Conservation (phyloP, 108 stramenopile species). For the Pseudonitzschia pungens region DNA sequence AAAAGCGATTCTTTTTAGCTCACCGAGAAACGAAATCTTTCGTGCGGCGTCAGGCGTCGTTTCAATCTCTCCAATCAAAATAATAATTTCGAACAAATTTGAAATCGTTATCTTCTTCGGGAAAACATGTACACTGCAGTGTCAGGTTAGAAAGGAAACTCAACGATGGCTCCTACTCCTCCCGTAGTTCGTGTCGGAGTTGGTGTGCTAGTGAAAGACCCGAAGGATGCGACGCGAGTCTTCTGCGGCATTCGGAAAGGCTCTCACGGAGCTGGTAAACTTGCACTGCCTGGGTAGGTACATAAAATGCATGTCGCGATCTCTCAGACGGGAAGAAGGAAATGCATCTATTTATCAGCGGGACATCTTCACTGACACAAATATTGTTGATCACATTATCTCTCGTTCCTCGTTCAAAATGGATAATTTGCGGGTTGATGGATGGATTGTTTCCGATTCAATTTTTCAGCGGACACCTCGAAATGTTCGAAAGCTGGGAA, state of each 20-base stretch:
- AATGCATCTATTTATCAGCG: too few relatives aligned
- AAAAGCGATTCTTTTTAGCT: too few relatives aligned
- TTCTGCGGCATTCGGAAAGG: constrained; percentile 80
- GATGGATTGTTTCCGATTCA: background rate
- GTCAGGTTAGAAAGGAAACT: too few relatives aligned
- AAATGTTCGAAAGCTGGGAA: constrained; percentile 86
- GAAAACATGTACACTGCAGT: too few relatives aligned
- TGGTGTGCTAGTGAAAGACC: constrained; percentile 72
- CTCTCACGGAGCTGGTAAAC: constrained; percentile 69
- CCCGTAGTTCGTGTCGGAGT: constrained; percentile 74
- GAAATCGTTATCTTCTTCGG: too few relatives aligned
- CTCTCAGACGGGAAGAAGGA: too few relatives aligned
- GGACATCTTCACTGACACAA: background rate
- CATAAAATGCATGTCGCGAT: background rate
- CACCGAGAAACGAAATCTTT: too few relatives aligned
- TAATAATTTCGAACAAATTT: too few relatives aligned
- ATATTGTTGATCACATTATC: background rate
- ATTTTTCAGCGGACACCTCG: constrained; percentile 85
- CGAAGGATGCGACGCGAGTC: constrained; percentile 44
- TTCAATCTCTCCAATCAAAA: background rate
- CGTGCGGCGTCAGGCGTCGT: too few relatives aligned
- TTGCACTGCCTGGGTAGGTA: constrained; percentile 15
- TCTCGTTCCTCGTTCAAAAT: background rate
- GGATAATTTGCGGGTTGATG: too few relatives aligned
- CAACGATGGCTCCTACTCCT: background rate